phyloP scores from a whole-genome alignment of 2,329 filamentous ascomycete genomes.

The Plenodomus lindquistii region DNA sequence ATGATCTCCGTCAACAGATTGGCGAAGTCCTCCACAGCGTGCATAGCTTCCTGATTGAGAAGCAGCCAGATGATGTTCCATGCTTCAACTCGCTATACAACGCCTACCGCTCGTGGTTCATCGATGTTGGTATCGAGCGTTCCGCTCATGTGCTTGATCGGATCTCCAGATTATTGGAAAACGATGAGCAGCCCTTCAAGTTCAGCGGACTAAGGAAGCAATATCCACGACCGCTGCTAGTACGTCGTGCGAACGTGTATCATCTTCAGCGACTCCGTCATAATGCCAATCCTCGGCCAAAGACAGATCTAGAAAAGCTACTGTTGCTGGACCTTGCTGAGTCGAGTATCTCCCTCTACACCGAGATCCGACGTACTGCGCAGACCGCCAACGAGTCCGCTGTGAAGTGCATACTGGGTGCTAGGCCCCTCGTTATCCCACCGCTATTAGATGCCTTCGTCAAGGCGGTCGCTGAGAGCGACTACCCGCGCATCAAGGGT shows the following conservation, averaged over 20 bases:
- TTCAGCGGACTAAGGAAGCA: constrained; percentile 89
- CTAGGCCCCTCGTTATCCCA: constrained; percentile 85
- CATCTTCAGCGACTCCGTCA: constrained; percentile 92
- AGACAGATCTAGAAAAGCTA: constrained; percentile 85
- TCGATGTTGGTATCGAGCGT: constrained; percentile 93
- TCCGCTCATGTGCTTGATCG: constrained; percentile 92
- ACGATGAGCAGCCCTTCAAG: constrained; percentile 90
- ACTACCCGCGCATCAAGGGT: constrained; percentile 92
- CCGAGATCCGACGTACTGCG: constrained; percentile 91
- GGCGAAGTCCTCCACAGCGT: constrained; percentile 81
- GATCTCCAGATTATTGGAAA: constrained; percentile 79
- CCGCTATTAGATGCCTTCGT: constrained; percentile 79
- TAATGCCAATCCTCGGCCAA: constrained; percentile 84
- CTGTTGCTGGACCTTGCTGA: constrained; percentile 85
- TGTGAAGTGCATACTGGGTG: constrained; percentile 86
- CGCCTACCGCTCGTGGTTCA: constrained; percentile 94
- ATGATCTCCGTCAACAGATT: constrained; percentile 77
- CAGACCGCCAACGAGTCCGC: constrained; percentile 92
- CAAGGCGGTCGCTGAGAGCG: constrained; percentile 74
- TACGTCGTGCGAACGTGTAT: constrained; percentile 92
- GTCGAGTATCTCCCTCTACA: constrained; percentile 88
- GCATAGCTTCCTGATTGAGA: constrained; percentile 77
- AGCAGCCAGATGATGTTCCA: constrained; percentile 93
- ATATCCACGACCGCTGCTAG: constrained; percentile 88
- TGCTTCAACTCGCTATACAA: constrained; percentile 94